These are phyloP conservation scores for Apiospora marii DNA, from an alignment of 2,329 filamentous ascomycete species.

Conservation along the genomic window DNA sequence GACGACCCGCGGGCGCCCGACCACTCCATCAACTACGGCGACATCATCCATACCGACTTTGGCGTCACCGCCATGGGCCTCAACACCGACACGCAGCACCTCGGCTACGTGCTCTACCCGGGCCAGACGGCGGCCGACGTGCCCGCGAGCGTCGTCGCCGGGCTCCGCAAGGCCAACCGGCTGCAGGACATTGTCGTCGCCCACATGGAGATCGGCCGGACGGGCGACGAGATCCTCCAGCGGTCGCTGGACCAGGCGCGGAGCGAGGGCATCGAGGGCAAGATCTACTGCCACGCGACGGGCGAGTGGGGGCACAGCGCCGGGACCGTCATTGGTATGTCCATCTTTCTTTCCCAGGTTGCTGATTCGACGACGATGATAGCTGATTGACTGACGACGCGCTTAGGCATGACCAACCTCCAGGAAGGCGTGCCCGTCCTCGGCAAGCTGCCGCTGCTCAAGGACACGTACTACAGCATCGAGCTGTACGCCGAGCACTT, in stretches of 20 bases:
- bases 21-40: slow-evolving; percentile 50
- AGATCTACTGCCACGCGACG: slow-evolving; percentile 58
- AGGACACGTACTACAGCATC: slow-evolving; percentile 58
- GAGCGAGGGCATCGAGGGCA: slow-evolving; percentile 53
- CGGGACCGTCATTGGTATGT: slow-evolving; percentile 54
- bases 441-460: slow-evolving; percentile 54
- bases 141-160: slow-evolving; percentile 50
- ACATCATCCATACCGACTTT: slow-evolving; percentile 59
- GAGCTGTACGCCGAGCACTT: slow-evolving; percentile 58
- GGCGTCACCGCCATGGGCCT: slow-evolving; percentile 55
- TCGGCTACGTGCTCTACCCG: slow-evolving; percentile 56
- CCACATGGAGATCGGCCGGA: slow-evolving; percentile 53
- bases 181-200: slow-evolving; percentile 56
- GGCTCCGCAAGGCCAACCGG: slow-evolving; percentile 54
- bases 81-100: slow-evolving; percentile 59
- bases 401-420: slow-evolving; percentile 57
- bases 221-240: slow-evolving; percentile 54
- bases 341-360: too few species aligned
- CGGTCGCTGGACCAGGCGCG: slow-evolving; percentile 49
- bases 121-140: slow-evolving; percentile 51
- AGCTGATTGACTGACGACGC: slow-evolving; percentile 1
- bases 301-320: slow-evolving; percentile 61
- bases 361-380: too few species aligned
- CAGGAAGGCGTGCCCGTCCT: slow-evolving; percentile 55
- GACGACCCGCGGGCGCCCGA: slow-evolving; percentile 33